Evolutionary conservation across 2,329 filamentous ascomycete species (phyloP).

Genomic region (Aureobasidium sp.): DNA sequence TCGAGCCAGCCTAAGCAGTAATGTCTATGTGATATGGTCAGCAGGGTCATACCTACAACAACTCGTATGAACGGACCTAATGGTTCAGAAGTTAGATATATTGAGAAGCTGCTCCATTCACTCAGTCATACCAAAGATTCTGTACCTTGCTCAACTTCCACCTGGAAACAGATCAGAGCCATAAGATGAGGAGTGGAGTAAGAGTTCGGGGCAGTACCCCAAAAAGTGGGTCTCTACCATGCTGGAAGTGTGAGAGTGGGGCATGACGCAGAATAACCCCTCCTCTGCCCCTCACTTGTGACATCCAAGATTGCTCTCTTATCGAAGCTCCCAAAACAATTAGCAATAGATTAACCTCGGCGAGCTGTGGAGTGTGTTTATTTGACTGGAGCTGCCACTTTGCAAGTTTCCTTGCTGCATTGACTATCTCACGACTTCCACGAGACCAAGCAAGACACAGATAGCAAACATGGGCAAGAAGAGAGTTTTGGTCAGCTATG

Average conservation of each 20-base stretch:
- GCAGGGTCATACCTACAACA: too few species aligned
- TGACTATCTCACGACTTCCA: not conserved
- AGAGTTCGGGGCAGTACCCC: not conserved
- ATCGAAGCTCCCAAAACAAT: not conserved
- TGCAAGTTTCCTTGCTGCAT: not conserved
- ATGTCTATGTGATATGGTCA: too few species aligned
- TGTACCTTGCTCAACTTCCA: too few species aligned
- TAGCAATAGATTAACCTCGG: not conserved
- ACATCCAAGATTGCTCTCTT: not conserved
- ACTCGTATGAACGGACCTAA: too few species aligned
- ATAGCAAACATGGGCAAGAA: constrained; percentile 16
- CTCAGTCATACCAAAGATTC: too few species aligned
- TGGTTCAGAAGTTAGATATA: too few species aligned
- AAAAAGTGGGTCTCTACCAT: not conserved
- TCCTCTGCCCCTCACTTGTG: not conserved
- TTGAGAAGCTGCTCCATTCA: too few species aligned
- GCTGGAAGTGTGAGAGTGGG: not conserved
- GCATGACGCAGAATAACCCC: not conserved
- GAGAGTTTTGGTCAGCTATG: constrained; percentile 19
- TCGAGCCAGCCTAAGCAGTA: too few species aligned
- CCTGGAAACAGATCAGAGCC: too few species aligned
- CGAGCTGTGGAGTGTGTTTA: not conserved
- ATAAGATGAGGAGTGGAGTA: too few species aligned
- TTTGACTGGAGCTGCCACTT: not conserved
- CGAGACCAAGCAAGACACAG: not conserved